phyloP scores from a whole-genome alignment of 345 rosid species.

The Heritiera fomes region DNA sequence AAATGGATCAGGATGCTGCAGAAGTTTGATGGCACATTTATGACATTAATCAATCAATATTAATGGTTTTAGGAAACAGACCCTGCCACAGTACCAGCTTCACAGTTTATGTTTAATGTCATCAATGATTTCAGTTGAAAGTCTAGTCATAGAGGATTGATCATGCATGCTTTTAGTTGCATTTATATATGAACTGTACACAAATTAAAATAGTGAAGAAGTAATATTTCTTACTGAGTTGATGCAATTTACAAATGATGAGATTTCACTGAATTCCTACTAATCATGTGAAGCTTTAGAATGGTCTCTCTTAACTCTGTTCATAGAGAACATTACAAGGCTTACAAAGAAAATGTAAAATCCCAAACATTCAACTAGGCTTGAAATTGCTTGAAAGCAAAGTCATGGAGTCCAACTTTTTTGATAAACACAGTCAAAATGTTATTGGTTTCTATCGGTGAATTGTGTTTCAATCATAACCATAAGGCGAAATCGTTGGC shows the following conservation, averaged over 20 bases:
- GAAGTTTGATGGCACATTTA: no score
- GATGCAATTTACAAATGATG: no score
- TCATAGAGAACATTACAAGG: no score
- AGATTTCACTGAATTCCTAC: no score
- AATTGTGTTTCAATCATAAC: no score
- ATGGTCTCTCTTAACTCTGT: background rate
- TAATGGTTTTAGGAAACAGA: background rate
- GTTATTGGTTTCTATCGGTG: background rate
- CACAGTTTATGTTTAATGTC: background rate
- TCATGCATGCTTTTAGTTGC: background rate
- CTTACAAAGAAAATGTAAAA: no score
- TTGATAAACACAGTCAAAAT: background rate
- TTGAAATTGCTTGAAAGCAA: background rate
- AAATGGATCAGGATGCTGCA: no score
- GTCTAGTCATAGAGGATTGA: background rate
- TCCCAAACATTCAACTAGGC: background rate
- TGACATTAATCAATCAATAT: slow-evolving; percentile 1
- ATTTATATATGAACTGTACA: background rate
- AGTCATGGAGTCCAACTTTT: no score
- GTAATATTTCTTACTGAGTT: no score
- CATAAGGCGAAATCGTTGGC: no score
- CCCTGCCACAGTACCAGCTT: background rate
- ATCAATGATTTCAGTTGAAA: background rate
- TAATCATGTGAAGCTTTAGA: background rate
- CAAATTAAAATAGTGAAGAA: background rate